Evolutionary conservation across 2,329 filamentous ascomycete species (phyloP).

Genomic region (Neonectria magnoliae): DNA sequence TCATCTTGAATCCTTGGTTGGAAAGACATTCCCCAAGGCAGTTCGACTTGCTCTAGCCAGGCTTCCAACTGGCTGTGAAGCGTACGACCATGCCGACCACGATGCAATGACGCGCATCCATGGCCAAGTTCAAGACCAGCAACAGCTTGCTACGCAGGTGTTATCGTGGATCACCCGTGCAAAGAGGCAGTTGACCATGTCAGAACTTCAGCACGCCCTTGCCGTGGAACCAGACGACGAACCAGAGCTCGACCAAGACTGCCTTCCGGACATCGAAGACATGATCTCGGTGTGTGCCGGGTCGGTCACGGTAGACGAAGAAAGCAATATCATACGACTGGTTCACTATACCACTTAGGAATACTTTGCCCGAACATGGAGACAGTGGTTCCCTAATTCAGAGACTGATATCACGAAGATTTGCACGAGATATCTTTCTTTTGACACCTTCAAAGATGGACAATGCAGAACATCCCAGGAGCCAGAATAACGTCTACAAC

Average conservation of each 20-base stretch:
- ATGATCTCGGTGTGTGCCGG: neutral
- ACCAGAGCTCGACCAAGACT: neutral
- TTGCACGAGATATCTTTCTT: constrained; percentile 4
- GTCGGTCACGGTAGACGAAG: neutral
- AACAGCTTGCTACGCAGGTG: neutral
- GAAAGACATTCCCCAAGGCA: neutral
- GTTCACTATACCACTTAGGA: constrained; percentile 1
- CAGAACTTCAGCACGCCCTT: neutral
- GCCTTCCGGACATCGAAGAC: neutral
- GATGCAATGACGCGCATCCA: neutral
- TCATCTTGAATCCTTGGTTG: neutral
- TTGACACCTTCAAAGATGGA: neutral
- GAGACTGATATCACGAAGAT: neutral
- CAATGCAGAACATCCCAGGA: neutral
- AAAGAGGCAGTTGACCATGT: neutral
- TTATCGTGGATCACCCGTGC: neutral
- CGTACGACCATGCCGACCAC: neutral
- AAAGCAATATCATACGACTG: neutral
- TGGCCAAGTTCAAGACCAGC: neutral
- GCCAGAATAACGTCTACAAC: neutral
- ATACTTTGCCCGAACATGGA: neutral
- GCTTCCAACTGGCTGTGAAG: neutral
- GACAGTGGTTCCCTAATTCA: constrained; percentile 7
- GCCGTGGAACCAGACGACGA: neutral
- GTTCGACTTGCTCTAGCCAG: neutral